A percentile compares a stretch with the other conserved stretches of the same genome.
phyloP scores from a whole-genome alignment of 148 eudicot genomes.

The Amaranthus hypochondriacus region DNA sequence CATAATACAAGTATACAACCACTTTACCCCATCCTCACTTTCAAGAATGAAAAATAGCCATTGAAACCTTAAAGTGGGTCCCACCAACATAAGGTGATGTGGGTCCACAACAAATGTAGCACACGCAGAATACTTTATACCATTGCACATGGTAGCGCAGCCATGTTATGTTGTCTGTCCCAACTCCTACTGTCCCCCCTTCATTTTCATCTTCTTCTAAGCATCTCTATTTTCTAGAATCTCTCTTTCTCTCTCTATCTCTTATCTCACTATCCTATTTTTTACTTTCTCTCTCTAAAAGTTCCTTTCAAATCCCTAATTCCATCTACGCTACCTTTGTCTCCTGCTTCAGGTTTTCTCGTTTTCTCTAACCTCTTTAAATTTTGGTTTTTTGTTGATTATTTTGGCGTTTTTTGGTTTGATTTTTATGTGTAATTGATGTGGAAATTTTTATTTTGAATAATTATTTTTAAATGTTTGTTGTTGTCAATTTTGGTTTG shows the following conservation, averaged over 20 bases:
- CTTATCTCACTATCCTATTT: no score
- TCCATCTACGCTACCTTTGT: constrained; percentile 21
- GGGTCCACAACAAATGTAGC: background rate
- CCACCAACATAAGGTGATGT: no score
- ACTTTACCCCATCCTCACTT: no score
- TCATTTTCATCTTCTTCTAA: no score
- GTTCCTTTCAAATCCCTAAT: constrained; percentile 18
- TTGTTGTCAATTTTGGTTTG: background rate
- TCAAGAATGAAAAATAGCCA: no score
- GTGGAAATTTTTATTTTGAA: no score
- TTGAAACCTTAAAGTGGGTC: no score
- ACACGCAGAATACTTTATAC: background rate
- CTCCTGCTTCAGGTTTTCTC: constrained; percentile 8
- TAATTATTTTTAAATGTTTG: no score
- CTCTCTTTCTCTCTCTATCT: background rate
- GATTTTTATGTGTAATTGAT: no score
- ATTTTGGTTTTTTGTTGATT: background rate
- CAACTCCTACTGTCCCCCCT: no score
- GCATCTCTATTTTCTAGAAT: background rate
- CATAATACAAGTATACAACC: no score
- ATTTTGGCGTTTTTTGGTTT: background rate
- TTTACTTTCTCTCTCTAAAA: constrained; percentile 14
- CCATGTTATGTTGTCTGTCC: background rate
- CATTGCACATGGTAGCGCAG: background rate
- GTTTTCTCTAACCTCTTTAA: background rate